These are phyloP conservation scores for Neophaeococcomyces aloes DNA, from an alignment of 2,329 filamentous ascomycete species.

Conservation along the genomic window DNA sequence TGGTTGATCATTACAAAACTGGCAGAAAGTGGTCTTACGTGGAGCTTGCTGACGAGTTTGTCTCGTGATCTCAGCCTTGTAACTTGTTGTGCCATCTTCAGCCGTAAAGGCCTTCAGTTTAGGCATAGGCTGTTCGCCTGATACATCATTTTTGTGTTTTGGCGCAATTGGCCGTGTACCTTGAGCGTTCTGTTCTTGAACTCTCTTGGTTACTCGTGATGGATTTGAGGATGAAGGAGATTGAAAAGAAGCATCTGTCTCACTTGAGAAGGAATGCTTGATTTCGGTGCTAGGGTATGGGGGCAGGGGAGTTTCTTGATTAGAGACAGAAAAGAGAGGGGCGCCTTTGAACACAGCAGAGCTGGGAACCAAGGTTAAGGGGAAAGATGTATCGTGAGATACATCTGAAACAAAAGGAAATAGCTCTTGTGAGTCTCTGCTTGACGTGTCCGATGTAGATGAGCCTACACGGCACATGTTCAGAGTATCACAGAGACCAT, in stretches of 20 bases:
- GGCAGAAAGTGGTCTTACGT: slow-evolving; percentile 51
- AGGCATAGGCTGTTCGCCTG: slow-evolving; percentile 27
- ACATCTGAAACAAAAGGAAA: slow-evolving; percentile 17
- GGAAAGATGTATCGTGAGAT: slow-evolving; percentile 24
- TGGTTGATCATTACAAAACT: slow-evolving; percentile 58
- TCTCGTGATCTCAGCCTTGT: slow-evolving; percentile 45
- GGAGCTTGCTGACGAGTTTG: slow-evolving; percentile 53
- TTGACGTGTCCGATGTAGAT: slow-evolving; percentile 24
- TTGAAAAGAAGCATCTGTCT: slow-evolving; percentile 35
- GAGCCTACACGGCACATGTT: slow-evolving; percentile 37
- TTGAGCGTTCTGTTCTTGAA: slow-evolving; percentile 7
- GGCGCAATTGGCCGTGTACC: slow-evolving; percentile 11
- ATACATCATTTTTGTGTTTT: slow-evolving; percentile 11
- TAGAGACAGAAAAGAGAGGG: slow-evolving; percentile 28
- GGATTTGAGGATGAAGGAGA: slow-evolving; percentile 22
- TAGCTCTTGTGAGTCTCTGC: slow-evolving; percentile 7
- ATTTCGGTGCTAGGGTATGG: slow-evolving; percentile 37
- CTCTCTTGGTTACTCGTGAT: slow-evolving; percentile 27
- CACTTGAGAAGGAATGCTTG: slow-evolving; percentile 39
- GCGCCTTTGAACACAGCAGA: slow-evolving; percentile 23
- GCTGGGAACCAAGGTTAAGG: slow-evolving; percentile 10
- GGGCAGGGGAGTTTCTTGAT: slow-evolving; percentile 25
- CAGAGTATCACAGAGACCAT: slow-evolving; percentile 34
- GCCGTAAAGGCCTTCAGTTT: slow-evolving; percentile 44
- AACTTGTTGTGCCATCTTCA: slow-evolving; percentile 44